Evolutionary conservation across 345 rosid genomes (phyloP).

Genomic region (Camelina sativa): DNA sequence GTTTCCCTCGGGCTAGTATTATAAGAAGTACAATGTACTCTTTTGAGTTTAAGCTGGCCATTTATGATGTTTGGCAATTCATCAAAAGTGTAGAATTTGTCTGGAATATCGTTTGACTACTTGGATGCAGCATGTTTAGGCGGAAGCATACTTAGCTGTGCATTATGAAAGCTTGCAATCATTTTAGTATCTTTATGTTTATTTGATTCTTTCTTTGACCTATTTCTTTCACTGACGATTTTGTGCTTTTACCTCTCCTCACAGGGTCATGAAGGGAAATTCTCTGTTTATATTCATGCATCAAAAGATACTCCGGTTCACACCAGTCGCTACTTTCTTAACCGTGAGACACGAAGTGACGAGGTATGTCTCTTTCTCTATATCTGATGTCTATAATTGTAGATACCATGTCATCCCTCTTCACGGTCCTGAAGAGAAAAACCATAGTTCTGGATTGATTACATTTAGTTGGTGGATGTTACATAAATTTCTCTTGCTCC

Average conservation of each 20-base stretch:
- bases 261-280: slow-evolving; percentile 85
- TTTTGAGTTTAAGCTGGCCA: background rate
- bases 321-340: slow-evolving; percentile 71
- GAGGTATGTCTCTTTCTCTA: slow-evolving; percentile 54
- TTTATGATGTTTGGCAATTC: slow-evolving; percentile 1
- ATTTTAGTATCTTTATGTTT: background rate
- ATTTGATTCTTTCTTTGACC: background rate
- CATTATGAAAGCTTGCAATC: slow-evolving; percentile 7
- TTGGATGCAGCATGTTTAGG: slow-evolving; percentile 5
- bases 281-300: slow-evolving; percentile 82
- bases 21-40: slow-evolving; percentile 11
- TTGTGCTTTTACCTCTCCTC: slow-evolving; percentile 11
- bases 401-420: slow-evolving; percentile 29
- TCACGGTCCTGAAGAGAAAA: background rate
- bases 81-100: background rate
- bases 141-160: background rate
- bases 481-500: slow-evolving; percentile 24
- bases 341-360: slow-evolving; percentile 74
- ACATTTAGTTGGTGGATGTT: slow-evolving; percentile 29
- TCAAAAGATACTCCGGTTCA: slow-evolving; percentile 79
- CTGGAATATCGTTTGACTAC: slow-evolving; percentile 9
- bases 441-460: background rate
- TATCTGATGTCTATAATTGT: slow-evolving; percentile 16
- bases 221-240: slow-evolving; percentile 1
- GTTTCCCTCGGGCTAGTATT: slow-evolving; percentile 16